phyloP scores from a whole-genome alignment of 108 stramenopile genomes.

The Skeletonema menzelii region DNA sequence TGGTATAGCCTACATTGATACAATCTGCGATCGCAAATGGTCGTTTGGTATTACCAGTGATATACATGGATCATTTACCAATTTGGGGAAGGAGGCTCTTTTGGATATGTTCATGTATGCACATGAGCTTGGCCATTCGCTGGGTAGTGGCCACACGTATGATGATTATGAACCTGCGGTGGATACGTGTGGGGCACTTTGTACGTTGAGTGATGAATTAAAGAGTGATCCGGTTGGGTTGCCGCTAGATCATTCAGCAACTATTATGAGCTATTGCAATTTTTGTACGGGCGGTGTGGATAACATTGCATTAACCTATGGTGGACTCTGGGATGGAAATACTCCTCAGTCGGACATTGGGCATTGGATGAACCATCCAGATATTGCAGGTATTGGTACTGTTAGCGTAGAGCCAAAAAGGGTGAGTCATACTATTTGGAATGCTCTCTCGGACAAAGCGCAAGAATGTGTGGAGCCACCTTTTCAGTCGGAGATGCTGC shows the following conservation, averaged over 20 bases:
- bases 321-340: conserved; percentile 31
- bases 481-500: neutral
- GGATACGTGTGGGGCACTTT: conserved; percentile 20
- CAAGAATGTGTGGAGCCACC: conserved; percentile 18
- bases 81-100: conserved; percentile 11
- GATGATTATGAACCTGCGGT: conserved; percentile 39
- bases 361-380: conserved; percentile 24
- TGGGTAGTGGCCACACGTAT: conserved; percentile 32
- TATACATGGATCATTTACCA: conserved; percentile 20
- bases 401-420: conserved; percentile 32
- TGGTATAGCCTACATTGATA: conserved; percentile 40
- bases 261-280: conserved; percentile 46
- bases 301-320: conserved; percentile 32
- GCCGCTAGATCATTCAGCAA: conserved; percentile 18
- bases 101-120: conserved; percentile 35
- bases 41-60: conserved; percentile 34
- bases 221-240: conserved; percentile 19
- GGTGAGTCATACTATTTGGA: conserved; percentile 24
- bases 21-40: conserved; percentile 29
- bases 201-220: neutral
- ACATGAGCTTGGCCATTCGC: conserved; percentile 35
- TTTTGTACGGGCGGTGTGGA: conserved; percentile 33
- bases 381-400: conserved; percentile 11
- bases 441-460: conserved; percentile 9
- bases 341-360: conserved; percentile 13